Base-by-base conservation (phyloP, 1,284 basidiomycete genomes). In the Pterulicium gracile region DNA sequence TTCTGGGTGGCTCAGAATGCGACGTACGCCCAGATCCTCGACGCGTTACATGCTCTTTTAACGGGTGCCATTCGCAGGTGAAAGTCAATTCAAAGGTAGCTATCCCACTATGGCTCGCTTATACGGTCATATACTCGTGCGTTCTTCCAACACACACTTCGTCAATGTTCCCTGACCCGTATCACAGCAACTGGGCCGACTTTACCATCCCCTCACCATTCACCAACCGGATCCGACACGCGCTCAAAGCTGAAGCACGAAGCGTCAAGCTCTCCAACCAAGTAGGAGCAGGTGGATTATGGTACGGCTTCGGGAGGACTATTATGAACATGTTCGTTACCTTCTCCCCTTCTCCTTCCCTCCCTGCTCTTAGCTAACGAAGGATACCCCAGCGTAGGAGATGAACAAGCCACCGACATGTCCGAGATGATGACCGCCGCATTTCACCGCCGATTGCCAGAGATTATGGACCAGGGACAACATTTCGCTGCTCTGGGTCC, bases 391-490 rank as follows among this genome's bases (percentile, higher is more conserved):
- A 90, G 87, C 54, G 61, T 91, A 47, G 77, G 79, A 42, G 85
- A 88, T 47, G 72, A 72, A 43, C 77, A 84, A 51, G 79, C 77
- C 10, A 68, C 75, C 21, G 79, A 83, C 42, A 68, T 92, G 54
- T 81, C 84, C 0, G 68, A 73, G 15, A 70, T 85, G 53, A 64
- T 94, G 49, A 75, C 75, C 15, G 81, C 75, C 61, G 80, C 91
- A 22, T 92, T 94, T 63, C 75, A 75, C 14, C 71, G 74, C 36
- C 85, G 91, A 21, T 69, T 94, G 0, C 73, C 83, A 0, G 81
- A 92, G 53, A 71, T 91, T 15, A 79, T 93, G 52, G 91, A 95
- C 61, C 87, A 94, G 58, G 87, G 91, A 1, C 88, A 92, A 50
- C 89, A 95, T 56, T 89, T 89, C 64, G 87, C 83, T 21, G 79